Percentiles rank a stretch among this genome's conserved stretches.
Evolutionary conservation across 257 asterid genomes (phyloP).

Genomic region (Mentha longifolia): DNA sequence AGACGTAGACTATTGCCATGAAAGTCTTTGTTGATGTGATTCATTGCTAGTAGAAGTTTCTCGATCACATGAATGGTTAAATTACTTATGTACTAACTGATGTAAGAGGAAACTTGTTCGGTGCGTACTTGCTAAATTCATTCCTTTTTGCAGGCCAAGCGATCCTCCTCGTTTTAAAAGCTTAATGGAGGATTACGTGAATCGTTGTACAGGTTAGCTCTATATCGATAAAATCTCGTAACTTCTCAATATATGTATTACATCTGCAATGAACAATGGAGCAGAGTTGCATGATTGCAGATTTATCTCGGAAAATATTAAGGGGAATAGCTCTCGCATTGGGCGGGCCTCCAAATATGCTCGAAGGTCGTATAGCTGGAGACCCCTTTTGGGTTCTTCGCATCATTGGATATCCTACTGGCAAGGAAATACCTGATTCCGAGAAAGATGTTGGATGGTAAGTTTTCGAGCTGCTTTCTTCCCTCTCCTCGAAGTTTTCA

Average conservation of each 20-base stretch:
- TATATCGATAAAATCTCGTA: background rate
- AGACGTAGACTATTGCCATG: no score
- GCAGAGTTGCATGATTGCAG: conserved; percentile 42
- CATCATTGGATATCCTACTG: conserved; percentile 87
- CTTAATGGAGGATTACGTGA: conserved; percentile 74
- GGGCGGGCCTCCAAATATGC: conserved; percentile 61
- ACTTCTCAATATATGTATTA: background rate
- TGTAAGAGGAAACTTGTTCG: background rate
- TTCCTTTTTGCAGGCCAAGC: conserved; percentile 64
- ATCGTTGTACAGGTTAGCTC: conserved; percentile 73
- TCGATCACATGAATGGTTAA: no score
- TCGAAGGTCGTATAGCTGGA: conserved; percentile 79
- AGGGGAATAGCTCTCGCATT: conserved; percentile 88
- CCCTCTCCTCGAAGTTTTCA: conserved; percentile 2
- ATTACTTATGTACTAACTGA: no score
- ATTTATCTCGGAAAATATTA: conserved; percentile 82
- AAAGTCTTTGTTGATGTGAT: no score
- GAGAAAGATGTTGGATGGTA: conserved; percentile 75
- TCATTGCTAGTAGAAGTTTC: no score
- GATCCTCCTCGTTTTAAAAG: conserved; percentile 63
- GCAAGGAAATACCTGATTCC: conserved; percentile 40
- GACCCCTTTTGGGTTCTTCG: conserved; percentile 98
- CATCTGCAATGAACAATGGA: background rate
- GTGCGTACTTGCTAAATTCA: background rate
- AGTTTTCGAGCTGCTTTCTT: conserved; percentile 3